Conservation (phyloP, 2,329 filamentous ascomycete species). For the Verticillium klebahnii region DNA sequence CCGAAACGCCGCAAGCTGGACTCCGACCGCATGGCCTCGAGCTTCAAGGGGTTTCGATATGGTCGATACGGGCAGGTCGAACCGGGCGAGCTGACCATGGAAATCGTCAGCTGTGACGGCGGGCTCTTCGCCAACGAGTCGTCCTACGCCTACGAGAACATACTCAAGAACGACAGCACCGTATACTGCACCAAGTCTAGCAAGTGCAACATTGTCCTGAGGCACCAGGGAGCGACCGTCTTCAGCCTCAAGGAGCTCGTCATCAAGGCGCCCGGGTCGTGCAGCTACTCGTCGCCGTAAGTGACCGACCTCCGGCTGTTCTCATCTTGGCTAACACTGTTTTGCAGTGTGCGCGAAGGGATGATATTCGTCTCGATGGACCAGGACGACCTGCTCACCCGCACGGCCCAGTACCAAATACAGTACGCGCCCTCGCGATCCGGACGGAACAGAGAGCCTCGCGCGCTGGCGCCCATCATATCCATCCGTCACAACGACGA, state of each 20-base stretch:
- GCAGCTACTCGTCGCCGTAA: constrained; percentile 81
- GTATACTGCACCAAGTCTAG: constrained; percentile 91
- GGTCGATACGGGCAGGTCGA: constrained; percentile 85
- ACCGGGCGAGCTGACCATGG: constrained; percentile 75
- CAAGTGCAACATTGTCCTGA: constrained; percentile 79
- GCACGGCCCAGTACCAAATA: constrained; percentile 72
- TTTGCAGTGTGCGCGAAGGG: constrained; percentile 73
- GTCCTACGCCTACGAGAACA: constrained; percentile 70
- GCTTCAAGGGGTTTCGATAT: constrained; percentile 64
- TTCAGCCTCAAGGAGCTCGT: constrained; percentile 83
- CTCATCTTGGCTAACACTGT: constrained; percentile 20
- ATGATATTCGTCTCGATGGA: constrained; percentile 90
- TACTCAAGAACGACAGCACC: constrained; percentile 74
- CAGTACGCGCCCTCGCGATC: constrained; percentile 45
- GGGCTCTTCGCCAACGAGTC: constrained; percentile 63
- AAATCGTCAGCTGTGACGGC: constrained; percentile 85
- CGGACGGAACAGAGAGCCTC: constrained; percentile 19
- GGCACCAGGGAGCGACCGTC: constrained; percentile 72
- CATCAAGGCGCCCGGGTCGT: constrained; percentile 74
- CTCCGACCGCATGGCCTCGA: constrained; percentile 48
- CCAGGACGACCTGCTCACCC: constrained; percentile 66
- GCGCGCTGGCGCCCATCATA: constrained; percentile 31
- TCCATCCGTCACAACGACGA: constrained; percentile 50
- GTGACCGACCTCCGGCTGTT: constrained; percentile 27
- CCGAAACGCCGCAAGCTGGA: constrained; percentile 69